Conservation (phyloP, 176 grass and related monocot genomes). For the Bolboschoenus planiculmis region DNA sequence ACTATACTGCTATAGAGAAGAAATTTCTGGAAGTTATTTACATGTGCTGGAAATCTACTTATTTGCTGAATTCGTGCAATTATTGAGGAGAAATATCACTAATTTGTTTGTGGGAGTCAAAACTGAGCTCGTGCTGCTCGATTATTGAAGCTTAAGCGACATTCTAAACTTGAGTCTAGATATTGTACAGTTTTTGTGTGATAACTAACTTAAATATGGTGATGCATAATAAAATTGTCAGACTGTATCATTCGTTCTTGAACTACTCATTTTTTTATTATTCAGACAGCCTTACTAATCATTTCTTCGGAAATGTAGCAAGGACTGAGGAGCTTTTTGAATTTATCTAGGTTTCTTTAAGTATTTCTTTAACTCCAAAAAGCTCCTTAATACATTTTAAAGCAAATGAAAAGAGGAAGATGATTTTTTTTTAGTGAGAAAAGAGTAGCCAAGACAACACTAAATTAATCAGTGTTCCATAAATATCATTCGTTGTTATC, state of each 20-base stretch:
- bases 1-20: not conserved
- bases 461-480: not conserved
- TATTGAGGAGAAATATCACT: not conserved
- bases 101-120: not conserved
- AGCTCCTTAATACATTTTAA: not conserved
- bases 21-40: not conserved
- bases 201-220: not conserved
- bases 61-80: not conserved
- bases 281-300: not conserved
- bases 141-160: not conserved
- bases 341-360: not conserved
- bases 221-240: not conserved
- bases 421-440: not conserved
- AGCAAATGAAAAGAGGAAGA: not conserved
- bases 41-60: not conserved
- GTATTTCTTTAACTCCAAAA: not conserved
- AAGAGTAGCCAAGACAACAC: not conserved
- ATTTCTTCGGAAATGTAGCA: not conserved
- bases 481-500: not conserved
- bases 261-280: not conserved
- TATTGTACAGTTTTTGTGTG: not conserved
- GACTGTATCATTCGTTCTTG: not conserved
- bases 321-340: not conserved
- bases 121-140: not conserved
- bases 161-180: not conserved